These are phyloP conservation scores for Leccinum fallax DNA, from an alignment of 1,284 basidiomycete species.

Conservation along the genomic window DNA sequence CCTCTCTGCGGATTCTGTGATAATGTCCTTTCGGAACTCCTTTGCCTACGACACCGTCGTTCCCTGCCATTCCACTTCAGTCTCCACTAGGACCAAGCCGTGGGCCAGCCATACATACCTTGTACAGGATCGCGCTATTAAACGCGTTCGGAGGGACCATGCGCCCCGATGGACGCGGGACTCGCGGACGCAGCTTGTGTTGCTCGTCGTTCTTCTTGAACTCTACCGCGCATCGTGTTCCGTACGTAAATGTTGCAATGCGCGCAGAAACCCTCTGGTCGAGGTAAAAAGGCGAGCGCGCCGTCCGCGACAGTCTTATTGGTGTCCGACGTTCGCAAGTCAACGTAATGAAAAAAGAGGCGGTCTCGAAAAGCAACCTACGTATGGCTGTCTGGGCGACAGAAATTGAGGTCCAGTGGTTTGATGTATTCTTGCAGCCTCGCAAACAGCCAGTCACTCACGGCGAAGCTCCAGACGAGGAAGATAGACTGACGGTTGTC, in stretches of 20 bases:
- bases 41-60: conserved; percentile 38
- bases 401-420: conserved; percentile 37
- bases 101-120: conserved; percentile 27
- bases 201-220: conserved; percentile 35
- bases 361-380: conserved; percentile 24
- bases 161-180: conserved; percentile 35
- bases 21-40: conserved; percentile 45
- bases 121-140: conserved; percentile 35
- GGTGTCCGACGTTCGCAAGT: conserved; percentile 11
- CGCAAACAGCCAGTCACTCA: conserved; percentile 41
- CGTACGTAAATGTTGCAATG: conserved; percentile 40
- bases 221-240: conserved; percentile 29
- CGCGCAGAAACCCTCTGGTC: conserved; percentile 41
- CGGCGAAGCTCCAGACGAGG: conserved; percentile 45
- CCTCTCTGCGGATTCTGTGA: conserved; percentile 35
- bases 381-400: conserved; percentile 50
- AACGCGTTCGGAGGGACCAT: conserved; percentile 37
- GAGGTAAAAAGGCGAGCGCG: conserved; percentile 39
- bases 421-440: conserved; percentile 30
- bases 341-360: neutral
- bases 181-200: conserved; percentile 29
- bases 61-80: conserved; percentile 33
- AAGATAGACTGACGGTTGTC: conserved; percentile 33
- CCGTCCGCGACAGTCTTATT: conserved; percentile 41
- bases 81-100: neutral